Evolutionary conservation across 805 yeast species (phyloP), one percentile per base, ranked within the genome.

Genomic region (Lipomyces mesembrius): DNA sequence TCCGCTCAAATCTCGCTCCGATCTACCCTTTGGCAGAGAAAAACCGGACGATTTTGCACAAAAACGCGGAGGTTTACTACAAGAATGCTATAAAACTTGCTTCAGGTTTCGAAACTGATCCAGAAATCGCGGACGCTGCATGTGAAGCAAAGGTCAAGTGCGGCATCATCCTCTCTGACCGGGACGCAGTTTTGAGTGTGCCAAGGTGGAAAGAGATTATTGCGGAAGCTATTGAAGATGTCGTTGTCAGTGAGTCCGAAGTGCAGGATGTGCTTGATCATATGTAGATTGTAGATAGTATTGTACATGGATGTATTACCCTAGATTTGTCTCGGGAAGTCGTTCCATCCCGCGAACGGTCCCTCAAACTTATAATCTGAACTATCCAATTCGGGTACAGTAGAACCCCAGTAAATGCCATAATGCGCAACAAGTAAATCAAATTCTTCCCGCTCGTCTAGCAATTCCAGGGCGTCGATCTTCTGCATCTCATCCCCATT

Each of bases 371-470:
- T 25, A 14, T 29, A n/a, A 22, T 20, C 55, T 3, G 49, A 12
- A 8, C 22, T 55, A 25, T 25, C 27, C 32, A n/a, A 12, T 35
- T 17, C 43, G 25, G 55, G 29, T 9, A 20, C 20, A 3, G 66
- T 65, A 25, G 65, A 60, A 9, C 73, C 80, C 80, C 81, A 80
- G 58, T 70, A 79, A 14, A 85, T 71, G 64, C 85, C 83, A 71
- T 90, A 90, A 75, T 90, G 96, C 46, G 79, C 78, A 67, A 88
- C 83, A 57, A 90, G 79, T 52, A 90, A 77, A 62, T 80, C 77
- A 74, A 90, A 82, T 72, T 90, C 96, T 76, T 90, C 96, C 3
- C 88, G 76, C 75, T 90, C 96, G 75, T 90, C 96, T 25, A 90
- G 80, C 70, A 89, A 78, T 75, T 90, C 95, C 51, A 90, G 79